These are phyloP conservation scores for Deinandra increscens DNA, from an alignment of 129 eudicot species.

Conservation along the genomic window DNA sequence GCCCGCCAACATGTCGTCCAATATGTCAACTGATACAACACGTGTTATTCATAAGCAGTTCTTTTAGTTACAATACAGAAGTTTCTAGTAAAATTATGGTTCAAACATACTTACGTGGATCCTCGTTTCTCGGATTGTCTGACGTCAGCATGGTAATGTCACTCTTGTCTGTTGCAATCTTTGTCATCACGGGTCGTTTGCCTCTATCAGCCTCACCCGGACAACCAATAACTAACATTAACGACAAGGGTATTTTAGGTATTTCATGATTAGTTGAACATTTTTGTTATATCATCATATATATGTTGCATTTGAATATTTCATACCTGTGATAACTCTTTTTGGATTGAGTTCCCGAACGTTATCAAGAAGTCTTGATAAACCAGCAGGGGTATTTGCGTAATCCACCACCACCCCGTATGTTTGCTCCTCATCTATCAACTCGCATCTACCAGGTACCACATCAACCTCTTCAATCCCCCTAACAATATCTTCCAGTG, in stretches of 20 bases:
- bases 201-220: slow-evolving; percentile 85
- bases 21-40: slow-evolving; percentile 70
- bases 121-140: slow-evolving; percentile 88
- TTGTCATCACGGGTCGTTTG: slow-evolving; percentile 91
- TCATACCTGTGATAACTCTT: slow-evolving; percentile 85
- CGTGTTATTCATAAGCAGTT: slow-evolving; percentile 12
- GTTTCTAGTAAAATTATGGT: background rate
- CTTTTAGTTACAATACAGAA: background rate
- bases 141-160: slow-evolving; percentile 91
- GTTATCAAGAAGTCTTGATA: slow-evolving; percentile 88
- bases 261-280: background rate
- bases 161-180: slow-evolving; percentile 90
- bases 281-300: background rate
- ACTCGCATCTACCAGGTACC: slow-evolving; percentile 96
- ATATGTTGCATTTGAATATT: background rate
- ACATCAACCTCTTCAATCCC: slow-evolving; percentile 99
- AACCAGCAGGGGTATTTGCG: slow-evolving; percentile 83
- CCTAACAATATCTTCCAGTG: slow-evolving; percentile 93
- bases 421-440: slow-evolving; percentile 96
- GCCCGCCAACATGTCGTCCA: slow-evolving; percentile 98
- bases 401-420: slow-evolving; percentile 94
- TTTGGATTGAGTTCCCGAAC: slow-evolving; percentile 80
- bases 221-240: slow-evolving; percentile 73
- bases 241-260: slow-evolving; percentile 9
- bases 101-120: slow-evolving; percentile 67